These are phyloP conservation scores for Podila horticola DNA, from an alignment of 192 early-diverging fungal genomes.

Conservation along the genomic window DNA sequence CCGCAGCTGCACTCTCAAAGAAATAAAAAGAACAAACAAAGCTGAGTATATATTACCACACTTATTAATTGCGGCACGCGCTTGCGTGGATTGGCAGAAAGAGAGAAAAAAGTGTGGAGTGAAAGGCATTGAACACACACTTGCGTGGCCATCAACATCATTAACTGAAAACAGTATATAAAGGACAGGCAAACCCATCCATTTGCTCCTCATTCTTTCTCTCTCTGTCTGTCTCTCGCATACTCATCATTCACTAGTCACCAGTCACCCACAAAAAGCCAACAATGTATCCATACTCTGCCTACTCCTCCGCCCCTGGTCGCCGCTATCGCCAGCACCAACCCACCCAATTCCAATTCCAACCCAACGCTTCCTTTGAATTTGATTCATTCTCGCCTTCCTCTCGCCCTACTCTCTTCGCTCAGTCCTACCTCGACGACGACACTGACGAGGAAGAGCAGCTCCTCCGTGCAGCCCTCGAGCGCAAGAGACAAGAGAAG, in stretches of 20 bases:
- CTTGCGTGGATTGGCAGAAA: neutral
- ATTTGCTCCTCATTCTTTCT: neutral
- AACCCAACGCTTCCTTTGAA: neutral
- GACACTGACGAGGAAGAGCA: conserved; percentile 37
- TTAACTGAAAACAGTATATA: too few species aligned
- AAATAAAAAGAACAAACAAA: neutral
- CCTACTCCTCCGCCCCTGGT: neutral
- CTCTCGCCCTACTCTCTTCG: neutral
- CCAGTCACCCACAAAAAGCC: neutral
- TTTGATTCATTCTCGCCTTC: neutral
- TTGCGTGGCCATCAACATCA: too few species aligned
- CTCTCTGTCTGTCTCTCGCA: too few species aligned
- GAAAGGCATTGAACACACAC: too few species aligned
- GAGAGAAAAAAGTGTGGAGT: neutral
- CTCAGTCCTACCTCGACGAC: neutral
- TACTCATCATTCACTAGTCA: too few species aligned
- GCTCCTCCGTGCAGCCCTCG: conserved; percentile 29
- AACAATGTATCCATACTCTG: conserved; percentile 2
- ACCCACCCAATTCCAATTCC: neutral
- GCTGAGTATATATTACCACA: neutral
- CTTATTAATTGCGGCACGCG: neutral
- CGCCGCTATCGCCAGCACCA: neutral
- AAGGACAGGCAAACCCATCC: neutral
- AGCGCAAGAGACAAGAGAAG: conserved; percentile 18
- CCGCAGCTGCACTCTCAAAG: neutral